phyloP scores from a whole-genome alignment of 2,329 filamentous ascomycete genomes.

The Ophiocordyceps australis region DNA sequence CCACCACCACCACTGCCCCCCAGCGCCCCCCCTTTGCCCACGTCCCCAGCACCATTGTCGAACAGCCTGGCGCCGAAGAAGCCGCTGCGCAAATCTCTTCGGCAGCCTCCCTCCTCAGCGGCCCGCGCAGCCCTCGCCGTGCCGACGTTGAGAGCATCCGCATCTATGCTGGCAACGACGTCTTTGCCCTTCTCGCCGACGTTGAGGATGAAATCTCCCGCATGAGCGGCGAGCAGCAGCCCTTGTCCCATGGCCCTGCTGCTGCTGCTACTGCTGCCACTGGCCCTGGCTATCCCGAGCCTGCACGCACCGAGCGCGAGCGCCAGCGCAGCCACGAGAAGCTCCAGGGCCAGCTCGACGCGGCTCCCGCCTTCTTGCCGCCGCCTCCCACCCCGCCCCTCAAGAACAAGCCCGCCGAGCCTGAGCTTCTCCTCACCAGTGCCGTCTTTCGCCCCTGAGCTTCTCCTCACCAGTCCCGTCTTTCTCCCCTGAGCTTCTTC shows the following conservation, averaged over 20 bases:
- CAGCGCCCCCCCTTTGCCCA: no score
- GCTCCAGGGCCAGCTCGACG: constrained; percentile 17
- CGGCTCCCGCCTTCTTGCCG: constrained; percentile 8
- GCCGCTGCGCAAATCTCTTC: no score
- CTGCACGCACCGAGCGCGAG: constrained; percentile 18
- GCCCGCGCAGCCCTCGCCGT: constrained; percentile 11
- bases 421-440: constrained; percentile 25
- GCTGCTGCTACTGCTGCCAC: constrained; percentile 1
- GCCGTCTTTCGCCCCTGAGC: constrained; percentile 28
- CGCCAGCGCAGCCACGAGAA: constrained; percentile 32
- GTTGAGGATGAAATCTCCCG: constrained; percentile 32
- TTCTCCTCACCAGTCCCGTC: no score
- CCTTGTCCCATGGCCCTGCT: no score
- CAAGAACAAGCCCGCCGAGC: constrained; percentile 12
- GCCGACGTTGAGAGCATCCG: constrained; percentile 44
- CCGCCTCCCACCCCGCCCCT: constrained; percentile 15
- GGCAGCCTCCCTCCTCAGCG: constrained; percentile 4
- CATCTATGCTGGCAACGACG: constrained; percentile 48
- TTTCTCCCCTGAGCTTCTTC: neutral
- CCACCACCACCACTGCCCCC: no score
- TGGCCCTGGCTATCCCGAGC: constrained; percentile 3
- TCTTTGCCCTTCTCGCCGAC: constrained; percentile 48
- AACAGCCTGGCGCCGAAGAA: constrained; percentile 9
- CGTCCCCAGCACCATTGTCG: constrained; percentile 31
- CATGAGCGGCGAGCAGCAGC: constrained; percentile 10